These are phyloP conservation scores for Stipa capillata DNA, from an alignment of 176 grass and related monocot species.

Conservation along the genomic window DNA sequence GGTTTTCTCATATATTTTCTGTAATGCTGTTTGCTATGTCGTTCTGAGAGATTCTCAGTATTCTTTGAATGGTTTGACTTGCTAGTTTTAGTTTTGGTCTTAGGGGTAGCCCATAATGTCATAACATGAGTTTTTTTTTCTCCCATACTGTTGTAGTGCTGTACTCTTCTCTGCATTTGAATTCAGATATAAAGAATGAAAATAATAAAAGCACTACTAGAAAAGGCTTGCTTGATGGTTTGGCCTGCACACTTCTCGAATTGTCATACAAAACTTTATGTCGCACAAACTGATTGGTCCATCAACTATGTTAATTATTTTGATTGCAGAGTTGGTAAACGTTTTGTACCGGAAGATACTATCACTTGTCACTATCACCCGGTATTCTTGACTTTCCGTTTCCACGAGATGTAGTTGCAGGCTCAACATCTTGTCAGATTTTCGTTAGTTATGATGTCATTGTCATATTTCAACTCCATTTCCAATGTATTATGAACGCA, in stretches of 20 bases:
- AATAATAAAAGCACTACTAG: slow-evolving; percentile 1
- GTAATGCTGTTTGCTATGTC: background rate
- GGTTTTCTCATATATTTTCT: background rate
- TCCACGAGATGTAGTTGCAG: background rate
- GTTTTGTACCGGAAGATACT: background rate
- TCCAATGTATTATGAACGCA: background rate
- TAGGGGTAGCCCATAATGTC: background rate
- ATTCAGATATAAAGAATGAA: background rate
- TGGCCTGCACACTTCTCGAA: slow-evolving; percentile 19
- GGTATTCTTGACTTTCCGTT: background rate
- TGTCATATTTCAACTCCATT: background rate
- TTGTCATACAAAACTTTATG: slow-evolving; percentile 13
- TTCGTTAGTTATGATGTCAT: background rate
- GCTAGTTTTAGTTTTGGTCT: background rate
- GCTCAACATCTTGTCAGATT: background rate
- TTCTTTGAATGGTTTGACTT: background rate
- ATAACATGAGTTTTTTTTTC: background rate
- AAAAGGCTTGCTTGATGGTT: slow-evolving; percentile 3
- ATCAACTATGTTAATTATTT: background rate
- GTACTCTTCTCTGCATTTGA: background rate
- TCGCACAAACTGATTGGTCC: slow-evolving; percentile 28
- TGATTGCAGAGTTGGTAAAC: background rate
- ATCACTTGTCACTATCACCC: background rate
- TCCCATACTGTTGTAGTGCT: background rate
- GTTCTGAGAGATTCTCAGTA: background rate